These are phyloP conservation scores for Daldinia vernicosa DNA, from an alignment of 495 filamentous ascomycete species.

Conservation along the genomic window DNA sequence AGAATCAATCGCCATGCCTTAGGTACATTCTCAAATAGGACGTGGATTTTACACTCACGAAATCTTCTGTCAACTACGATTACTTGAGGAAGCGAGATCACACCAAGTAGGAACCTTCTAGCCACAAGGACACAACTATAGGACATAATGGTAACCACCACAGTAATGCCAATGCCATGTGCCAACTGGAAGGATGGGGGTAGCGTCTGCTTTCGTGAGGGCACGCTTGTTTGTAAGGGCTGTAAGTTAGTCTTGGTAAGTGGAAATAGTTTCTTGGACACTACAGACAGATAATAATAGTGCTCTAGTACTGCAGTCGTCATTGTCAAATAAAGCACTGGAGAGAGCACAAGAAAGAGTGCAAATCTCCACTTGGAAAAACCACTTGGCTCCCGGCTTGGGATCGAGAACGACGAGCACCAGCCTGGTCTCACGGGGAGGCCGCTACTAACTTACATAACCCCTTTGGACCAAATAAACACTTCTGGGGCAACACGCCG, in stretches of 20 bases:
- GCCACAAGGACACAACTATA: not conserved
- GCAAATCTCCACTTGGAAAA: slow-evolving; percentile 45
- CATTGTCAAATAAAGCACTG: slow-evolving; percentile 50
- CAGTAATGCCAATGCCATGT: not conserved
- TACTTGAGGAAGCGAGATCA: not conserved
- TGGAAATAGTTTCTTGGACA: not conserved
- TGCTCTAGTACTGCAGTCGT: slow-evolving; percentile 48
- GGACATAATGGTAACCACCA: not conserved
- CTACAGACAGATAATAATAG: not conserved
- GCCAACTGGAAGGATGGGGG: slow-evolving; percentile 21
- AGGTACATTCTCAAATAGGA: not conserved
- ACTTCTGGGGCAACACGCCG: slow-evolving; percentile 56
- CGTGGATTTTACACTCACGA: not conserved
- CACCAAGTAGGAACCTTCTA: not conserved
- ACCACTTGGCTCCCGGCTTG: slow-evolving; percentile 47
- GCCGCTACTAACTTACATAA: slow-evolving; percentile 1
- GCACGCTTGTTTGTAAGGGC: slow-evolving; percentile 3
- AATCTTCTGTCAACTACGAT: not conserved
- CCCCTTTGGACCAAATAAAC: slow-evolving; percentile 26
- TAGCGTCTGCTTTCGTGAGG: not conserved
- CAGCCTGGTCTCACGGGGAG: slow-evolving; percentile 26
- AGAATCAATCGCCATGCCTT: not conserved
- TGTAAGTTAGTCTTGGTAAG: slow-evolving; percentile 17
- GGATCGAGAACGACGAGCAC: slow-evolving; percentile 41
- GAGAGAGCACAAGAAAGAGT: slow-evolving; percentile 47